A percentile compares a stretch with the other conserved stretches of the same genome.
Evolutionary conservation across 2,329 filamentous ascomycete species (phyloP).

Genomic region (Colletotrichum sp.): DNA sequence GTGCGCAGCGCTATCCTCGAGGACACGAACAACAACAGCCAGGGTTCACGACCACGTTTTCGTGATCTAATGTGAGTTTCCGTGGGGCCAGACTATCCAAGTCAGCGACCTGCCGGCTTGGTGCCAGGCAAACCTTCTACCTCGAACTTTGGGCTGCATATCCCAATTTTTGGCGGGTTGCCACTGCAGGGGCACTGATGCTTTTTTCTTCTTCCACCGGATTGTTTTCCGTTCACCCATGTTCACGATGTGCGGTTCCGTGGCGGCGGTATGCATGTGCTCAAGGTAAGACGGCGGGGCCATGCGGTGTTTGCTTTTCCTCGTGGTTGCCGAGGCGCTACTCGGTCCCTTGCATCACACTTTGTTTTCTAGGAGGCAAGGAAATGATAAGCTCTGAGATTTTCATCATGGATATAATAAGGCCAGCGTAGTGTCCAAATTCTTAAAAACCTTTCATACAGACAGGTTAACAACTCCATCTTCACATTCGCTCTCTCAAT

Average conservation of each 20-base stretch:
- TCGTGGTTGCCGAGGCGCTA: slow-evolving; percentile 7
- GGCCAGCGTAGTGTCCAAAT: neutral
- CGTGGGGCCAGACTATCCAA: neutral
- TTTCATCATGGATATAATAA: neutral
- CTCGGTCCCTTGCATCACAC: slow-evolving; percentile 1
- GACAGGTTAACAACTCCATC: neutral
- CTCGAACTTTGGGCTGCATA: neutral
- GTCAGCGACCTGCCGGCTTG: neutral
- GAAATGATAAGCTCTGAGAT: neutral
- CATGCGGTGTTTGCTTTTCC: slow-evolving; percentile 11
- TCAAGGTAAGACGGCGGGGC: neutral
- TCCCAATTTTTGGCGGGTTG: neutral
- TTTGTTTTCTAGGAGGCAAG: neutral
- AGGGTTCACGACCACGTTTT: neutral
- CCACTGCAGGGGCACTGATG: neutral
- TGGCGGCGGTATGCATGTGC: neutral
- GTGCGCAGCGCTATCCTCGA: slow-evolving; percentile 5
- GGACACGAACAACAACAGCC: neutral
- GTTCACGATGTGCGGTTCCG: neutral
- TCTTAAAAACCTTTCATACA: neutral
- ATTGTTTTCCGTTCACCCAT: neutral
- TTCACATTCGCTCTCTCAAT: neutral
- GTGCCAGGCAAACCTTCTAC: neutral
- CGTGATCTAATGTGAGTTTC: neutral
- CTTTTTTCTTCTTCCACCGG: neutral